phyloP scores from a whole-genome alignment of 257 asterid species.

The Przewalskia tangutica region DNA sequence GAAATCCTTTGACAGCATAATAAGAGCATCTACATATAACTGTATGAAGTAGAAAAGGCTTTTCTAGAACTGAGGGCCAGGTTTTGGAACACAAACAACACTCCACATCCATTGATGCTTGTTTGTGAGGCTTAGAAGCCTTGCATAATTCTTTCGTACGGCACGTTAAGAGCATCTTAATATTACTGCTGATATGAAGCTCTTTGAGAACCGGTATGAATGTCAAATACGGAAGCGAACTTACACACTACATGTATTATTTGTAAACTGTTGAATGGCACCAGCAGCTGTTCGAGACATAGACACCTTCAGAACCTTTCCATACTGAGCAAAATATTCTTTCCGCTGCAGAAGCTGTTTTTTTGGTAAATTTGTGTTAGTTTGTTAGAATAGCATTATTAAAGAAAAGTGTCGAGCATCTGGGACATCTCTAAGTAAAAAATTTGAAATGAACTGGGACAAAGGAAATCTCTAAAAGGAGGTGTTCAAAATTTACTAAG shows the following conservation, averaged over 20 bases:
- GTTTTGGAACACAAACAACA: neutral
- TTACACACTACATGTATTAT: constrained; percentile 94
- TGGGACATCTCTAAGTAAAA: neutral
- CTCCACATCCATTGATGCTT: neutral
- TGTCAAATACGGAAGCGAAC: constrained; percentile 15
- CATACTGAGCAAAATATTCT: constrained; percentile 84
- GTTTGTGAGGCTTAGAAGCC: neutral
- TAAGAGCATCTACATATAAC: neutral
- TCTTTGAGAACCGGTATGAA: neutral
- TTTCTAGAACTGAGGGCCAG: neutral
- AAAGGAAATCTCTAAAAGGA: neutral
- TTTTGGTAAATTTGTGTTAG: neutral
- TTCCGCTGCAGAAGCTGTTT: constrained; percentile 77
- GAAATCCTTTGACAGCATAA: neutral
- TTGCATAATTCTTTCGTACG: neutral
- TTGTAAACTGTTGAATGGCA: constrained; percentile 79
- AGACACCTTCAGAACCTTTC: constrained; percentile 90
- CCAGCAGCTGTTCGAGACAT: constrained; percentile 90
- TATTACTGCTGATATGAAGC: neutral
- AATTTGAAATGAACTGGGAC: neutral
- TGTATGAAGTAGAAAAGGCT: neutral
- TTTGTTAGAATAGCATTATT: neutral
- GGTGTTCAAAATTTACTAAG: neutral
- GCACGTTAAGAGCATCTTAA: neutral
- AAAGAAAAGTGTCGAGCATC: neutral